phyloP scores from a whole-genome alignment of 352 stramenopile genomes.

The Globisporangium barbulae region DNA sequence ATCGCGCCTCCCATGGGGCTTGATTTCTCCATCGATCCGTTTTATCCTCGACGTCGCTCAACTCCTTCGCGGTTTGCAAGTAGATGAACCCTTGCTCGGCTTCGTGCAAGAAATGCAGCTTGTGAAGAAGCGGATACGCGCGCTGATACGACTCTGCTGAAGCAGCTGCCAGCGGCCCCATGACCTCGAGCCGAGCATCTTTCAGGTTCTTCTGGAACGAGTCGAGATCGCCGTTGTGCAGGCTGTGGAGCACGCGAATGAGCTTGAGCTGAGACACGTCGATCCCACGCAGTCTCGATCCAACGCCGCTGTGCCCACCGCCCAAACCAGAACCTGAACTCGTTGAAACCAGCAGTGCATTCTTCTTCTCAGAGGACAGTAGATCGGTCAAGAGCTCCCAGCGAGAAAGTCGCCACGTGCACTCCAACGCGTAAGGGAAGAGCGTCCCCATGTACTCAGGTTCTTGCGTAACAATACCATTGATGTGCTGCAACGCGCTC shows the following conservation, averaged over 20 bases:
- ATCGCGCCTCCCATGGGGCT: conserved; percentile 65
- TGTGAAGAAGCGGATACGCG: conserved; percentile 68
- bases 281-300: conserved; percentile 46
- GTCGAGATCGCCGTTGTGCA: conserved; percentile 53
- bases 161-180: conserved; percentile 64
- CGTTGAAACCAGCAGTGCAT: conserved; percentile 44
- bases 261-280: conserved; percentile 74
- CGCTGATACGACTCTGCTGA: conserved; percentile 76
- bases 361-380: conserved; percentile 73
- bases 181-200: conserved; percentile 64
- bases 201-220: conserved; percentile 61
- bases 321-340: conserved; percentile 6
- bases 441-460: conserved; percentile 74
- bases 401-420: conserved; percentile 79
- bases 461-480: conserved; percentile 79
- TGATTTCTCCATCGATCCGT: conserved; percentile 53
- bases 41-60: conserved; percentile 23
- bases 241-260: conserved; percentile 77
- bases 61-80: conserved; percentile 30
- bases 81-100: conserved; percentile 69
- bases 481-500: conserved; percentile 84
- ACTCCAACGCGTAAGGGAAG: conserved; percentile 81
- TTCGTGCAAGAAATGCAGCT: conserved; percentile 78
- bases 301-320: background rate
- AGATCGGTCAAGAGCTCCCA: conserved; percentile 80